Evolutionary conservation across 257 asterid genomes (phyloP), one percentile per base, ranked within the genome.

Genomic region (Lantana camara): DNA sequence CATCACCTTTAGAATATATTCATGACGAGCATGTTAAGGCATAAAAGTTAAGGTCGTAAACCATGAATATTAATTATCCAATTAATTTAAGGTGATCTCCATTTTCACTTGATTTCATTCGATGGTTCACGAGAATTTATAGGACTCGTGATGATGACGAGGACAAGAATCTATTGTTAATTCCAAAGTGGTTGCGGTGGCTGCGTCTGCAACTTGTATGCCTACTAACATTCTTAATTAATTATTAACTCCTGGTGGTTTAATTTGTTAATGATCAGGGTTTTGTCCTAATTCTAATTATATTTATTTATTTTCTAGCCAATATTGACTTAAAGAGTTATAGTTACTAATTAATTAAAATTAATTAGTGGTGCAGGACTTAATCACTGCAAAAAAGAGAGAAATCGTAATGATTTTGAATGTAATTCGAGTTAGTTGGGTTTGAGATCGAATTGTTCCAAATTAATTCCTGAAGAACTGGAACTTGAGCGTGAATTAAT

Each of bases 61-160:
- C 67, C 19, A 63, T 40, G 62, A 57, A 60, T 45, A 37, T 13
- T 42, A 22, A n/a, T n/a, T n/a, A n/a, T n/a, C n/a, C n/a, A n/a
- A n/a, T n/a, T n/a, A n/a, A n/a, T 11, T 48, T 1, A 19, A 49
- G 1, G 40, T 12, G 16, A 27, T 58, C 40, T 45, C 47, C 66
- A 40, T 15, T 21, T 54, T 65, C 24, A 56, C 34, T 73, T 41
- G 58, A 1, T 17, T 13, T 35, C 27, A 38, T 23, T 62, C 65
- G 37, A 44, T 27, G n/a, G 40, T 21, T 38, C 14, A 3, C 55
- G 45, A 29, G 35, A 47, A 8, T 55, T 6, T 17, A 50, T 11
- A 42, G 64, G 23, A 37, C 22, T 32, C 48, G 77, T 20, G 61
- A 64, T n/a, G 66, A 64, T n/a, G 68, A 50, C 4, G 21, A 24